Conservation (phyloP, 1,284 basidiomycete species). For the Mycosarcoma mackinlayi region DNA sequence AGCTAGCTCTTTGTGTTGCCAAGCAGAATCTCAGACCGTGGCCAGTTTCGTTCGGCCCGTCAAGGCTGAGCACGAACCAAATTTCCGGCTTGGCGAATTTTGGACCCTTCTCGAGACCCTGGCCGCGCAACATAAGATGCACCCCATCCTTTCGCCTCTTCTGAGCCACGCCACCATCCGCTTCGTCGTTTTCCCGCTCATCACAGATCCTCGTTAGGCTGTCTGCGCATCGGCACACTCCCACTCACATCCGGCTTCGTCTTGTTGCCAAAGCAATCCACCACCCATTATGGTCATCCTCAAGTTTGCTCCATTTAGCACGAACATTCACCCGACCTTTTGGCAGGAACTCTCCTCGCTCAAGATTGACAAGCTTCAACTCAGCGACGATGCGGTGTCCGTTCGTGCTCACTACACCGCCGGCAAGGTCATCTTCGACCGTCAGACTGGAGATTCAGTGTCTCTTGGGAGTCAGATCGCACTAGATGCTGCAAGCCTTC, state of each 20-base stretch:
- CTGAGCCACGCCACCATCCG: constrained; percentile 8
- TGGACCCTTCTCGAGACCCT: constrained; percentile 36
- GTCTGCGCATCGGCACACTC: background rate
- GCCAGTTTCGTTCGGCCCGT: no score
- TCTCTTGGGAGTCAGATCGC: constrained; percentile 58
- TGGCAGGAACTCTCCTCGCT: constrained; percentile 89
- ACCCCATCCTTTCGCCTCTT: background rate
- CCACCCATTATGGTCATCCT: constrained; percentile 69
- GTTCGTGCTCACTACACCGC: constrained; percentile 78
- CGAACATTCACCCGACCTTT: constrained; percentile 87
- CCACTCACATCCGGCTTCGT: background rate
- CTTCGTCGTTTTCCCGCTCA: background rate
- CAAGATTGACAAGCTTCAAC: constrained; percentile 89
- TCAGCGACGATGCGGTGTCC: constrained; percentile 79
- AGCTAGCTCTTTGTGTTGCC: no score
- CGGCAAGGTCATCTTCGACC: constrained; percentile 79
- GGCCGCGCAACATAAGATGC: background rate
- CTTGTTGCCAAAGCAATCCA: background rate
- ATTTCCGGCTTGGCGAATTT: background rate
- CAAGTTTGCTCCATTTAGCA: constrained; percentile 87
- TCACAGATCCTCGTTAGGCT: background rate
- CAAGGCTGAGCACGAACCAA: constrained; percentile 19
- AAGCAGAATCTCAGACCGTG: no score
- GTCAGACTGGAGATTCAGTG: constrained; percentile 73
- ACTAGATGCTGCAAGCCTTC: constrained; percentile 65